Evolutionary conservation across 1,284 basidiomycete genomes (phyloP).

Genomic region (Microbotryum scabiosae): DNA sequence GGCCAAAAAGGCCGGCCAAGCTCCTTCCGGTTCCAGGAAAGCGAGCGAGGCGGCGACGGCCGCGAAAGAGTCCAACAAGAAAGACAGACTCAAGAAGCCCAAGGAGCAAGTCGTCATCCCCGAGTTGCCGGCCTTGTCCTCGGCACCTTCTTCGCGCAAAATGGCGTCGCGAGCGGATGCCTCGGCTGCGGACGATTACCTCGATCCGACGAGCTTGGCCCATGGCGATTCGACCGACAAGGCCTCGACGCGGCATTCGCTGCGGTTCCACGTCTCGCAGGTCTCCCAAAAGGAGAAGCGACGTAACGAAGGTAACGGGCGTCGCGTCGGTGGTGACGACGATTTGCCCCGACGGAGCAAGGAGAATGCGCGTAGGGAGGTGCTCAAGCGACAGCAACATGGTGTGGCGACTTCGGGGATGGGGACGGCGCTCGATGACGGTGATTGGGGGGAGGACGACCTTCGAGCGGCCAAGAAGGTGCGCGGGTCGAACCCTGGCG

Average conservation of each 20-base stretch:
- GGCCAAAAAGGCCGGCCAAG: background rate
- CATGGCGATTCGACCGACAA: constrained; percentile 72
- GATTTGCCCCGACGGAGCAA: constrained; percentile 65
- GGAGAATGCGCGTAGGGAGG: constrained; percentile 44
- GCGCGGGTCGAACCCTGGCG: constrained; percentile 32
- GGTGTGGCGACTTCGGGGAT: constrained; percentile 26
- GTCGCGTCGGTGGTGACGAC: constrained; percentile 64
- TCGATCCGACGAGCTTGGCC: constrained; percentile 63
- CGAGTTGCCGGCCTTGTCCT: background rate
- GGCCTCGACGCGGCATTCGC: constrained; percentile 60
- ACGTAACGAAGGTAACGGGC: constrained; percentile 48
- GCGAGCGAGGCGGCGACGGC: background rate
- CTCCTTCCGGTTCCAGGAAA: background rate
- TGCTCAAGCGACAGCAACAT: constrained; percentile 43
- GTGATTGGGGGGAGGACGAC: constrained; percentile 46
- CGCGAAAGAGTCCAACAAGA: background rate
- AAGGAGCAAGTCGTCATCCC: constrained; percentile 19
- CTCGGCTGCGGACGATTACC: constrained; percentile 52
- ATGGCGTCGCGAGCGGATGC: constrained; percentile 22
- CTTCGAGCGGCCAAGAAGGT: constrained; percentile 42
- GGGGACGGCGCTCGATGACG: constrained; percentile 39
- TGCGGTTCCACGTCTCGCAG: constrained; percentile 78
- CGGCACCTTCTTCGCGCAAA: constrained; percentile 26
- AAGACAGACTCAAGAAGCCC: background rate
- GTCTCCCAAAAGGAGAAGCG: constrained; percentile 60